Percentiles rank a stretch among this genome's conserved stretches.
Evolutionary conservation across 2,329 filamentous ascomycete species (phyloP).

Genomic region (Phyllosticta citrichinensis): DNA sequence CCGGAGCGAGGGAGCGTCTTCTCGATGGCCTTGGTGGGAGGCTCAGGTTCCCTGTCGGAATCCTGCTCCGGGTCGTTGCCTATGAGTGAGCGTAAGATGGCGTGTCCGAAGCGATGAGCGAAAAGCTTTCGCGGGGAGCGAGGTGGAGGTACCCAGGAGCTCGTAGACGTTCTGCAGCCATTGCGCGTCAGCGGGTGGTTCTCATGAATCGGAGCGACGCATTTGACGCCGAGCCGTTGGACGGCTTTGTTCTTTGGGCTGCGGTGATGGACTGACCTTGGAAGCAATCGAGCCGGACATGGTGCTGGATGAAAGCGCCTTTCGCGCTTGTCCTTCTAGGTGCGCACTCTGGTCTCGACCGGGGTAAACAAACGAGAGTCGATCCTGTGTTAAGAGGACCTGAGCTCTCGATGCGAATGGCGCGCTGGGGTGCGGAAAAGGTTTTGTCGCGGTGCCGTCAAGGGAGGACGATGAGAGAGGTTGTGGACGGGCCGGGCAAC

Average conservation of each 20-base stretch:
- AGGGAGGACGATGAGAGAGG: slow-evolving; percentile 4
- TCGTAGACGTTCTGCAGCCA: slow-evolving; percentile 79
- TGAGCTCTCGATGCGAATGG: slow-evolving; percentile 21
- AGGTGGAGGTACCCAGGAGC: slow-evolving; percentile 70
- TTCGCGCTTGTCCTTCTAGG: slow-evolving; percentile 35
- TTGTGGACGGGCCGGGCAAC: neutral
- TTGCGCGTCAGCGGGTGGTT: neutral
- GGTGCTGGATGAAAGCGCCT: slow-evolving; percentile 29
- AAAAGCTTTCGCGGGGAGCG: slow-evolving; percentile 11
- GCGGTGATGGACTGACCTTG: slow-evolving; percentile 26
- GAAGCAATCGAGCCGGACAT: slow-evolving; percentile 31
- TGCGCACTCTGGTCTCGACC: slow-evolving; percentile 28
- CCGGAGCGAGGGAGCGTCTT: slow-evolving; percentile 65
- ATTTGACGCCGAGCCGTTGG: neutral
- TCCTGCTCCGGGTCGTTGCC: slow-evolving; percentile 62
- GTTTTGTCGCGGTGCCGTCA: slow-evolving; percentile 4
- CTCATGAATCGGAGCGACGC: slow-evolving; percentile 4
- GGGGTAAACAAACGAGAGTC: slow-evolving; percentile 25
- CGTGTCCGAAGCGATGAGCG: neutral
- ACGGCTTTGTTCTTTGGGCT: neutral
- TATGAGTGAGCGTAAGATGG: slow-evolving; percentile 27
- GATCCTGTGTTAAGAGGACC: slow-evolving; percentile 29
- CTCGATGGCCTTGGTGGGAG: slow-evolving; percentile 81
- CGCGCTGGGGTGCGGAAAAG: slow-evolving; percentile 5
- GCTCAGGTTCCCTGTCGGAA: slow-evolving; percentile 63